Conservation (phyloP, 1,284 basidiomycete species). For the Apiotrichum sp. region DNA sequence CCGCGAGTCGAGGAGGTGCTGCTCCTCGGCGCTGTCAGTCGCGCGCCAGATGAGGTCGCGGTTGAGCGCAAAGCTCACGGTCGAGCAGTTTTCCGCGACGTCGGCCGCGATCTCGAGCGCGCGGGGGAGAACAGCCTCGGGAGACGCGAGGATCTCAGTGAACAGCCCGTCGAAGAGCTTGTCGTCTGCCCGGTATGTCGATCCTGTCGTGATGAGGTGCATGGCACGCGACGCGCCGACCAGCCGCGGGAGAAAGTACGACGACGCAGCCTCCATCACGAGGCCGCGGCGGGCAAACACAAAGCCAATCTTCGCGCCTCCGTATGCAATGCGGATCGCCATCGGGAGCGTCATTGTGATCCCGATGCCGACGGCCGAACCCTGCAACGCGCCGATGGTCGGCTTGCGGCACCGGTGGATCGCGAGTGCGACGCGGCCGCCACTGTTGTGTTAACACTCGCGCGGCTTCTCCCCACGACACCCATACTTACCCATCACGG, state of each 20-base stretch:
- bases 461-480: no score
- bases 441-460: not conserved
- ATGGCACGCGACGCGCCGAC: slow-evolving; percentile 6
- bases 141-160: slow-evolving; percentile 9
- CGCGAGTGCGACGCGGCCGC: slow-evolving; percentile 11
- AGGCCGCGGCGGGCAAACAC: slow-evolving; percentile 18
- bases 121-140: slow-evolving; percentile 11
- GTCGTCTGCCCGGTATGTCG: slow-evolving; percentile 6
- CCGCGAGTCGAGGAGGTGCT: slow-evolving; percentile 18
- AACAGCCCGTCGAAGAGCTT: slow-evolving; percentile 11
- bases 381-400: slow-evolving; percentile 15
- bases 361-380: slow-evolving; percentile 15
- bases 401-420: slow-evolving; percentile 18
- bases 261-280: slow-evolving; percentile 14
- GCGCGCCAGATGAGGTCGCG: slow-evolving; percentile 11
- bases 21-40: slow-evolving; percentile 11
- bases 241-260: slow-evolving; percentile 20
- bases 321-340: slow-evolving; percentile 16
- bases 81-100: slow-evolving; percentile 9
- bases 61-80: slow-evolving; percentile 10
- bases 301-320: slow-evolving; percentile 15
- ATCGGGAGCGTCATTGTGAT: slow-evolving; percentile 18
- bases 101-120: slow-evolving; percentile 11
- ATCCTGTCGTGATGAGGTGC: slow-evolving; percentile 13
- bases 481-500: slow-evolving; percentile 10